Evolutionary conservation across 1,139 yeast genomes (phyloP), one percentile per base, ranked within the genome.

Genomic region (Candida tunisiensis): DNA sequence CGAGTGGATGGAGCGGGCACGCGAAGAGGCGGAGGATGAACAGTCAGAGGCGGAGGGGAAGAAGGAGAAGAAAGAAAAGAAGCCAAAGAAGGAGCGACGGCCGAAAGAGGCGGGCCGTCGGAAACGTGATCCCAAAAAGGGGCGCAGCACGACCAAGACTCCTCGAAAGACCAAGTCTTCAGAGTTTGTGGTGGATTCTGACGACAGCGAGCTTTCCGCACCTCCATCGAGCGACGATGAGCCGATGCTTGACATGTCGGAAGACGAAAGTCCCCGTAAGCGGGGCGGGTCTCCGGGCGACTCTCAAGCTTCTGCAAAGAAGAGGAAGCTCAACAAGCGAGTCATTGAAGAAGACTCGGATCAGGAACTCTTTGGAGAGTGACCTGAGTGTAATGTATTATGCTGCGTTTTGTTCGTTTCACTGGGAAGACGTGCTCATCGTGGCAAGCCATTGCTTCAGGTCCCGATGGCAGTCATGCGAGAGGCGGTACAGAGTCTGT

Each of bases 1-100:
- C 39, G 74, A 74, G 45, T 73, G 91, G 80, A n/a, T n/a, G 45
- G 82, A 74, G 39, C 82, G 80, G 45, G 91, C 93, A 3, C 70
- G 68, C 39, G 74, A 74, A 45, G 73, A 91, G 80, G 57, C 45
- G 6, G 36, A 31, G 19, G 48, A 44, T 28, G 39, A 40, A 21
- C 51, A 47, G 22, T 49, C 38, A 12, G 47, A 39, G 9, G 42
- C 37, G 19, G 34, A 16, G 31, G 31, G 21, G 37, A 33, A 17
- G 36, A 34, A 26, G 32, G 25, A 34, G 30, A 9, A 33, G 28
- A 13, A 35, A 28, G 9, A 29, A 32, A 39, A 28, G 41, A 40
- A 31, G 34, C 37, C 30, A 35, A 46, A 33, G 41, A 37, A n/a
- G n/a, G n/a, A n/a, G n/a, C n/a, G n/a, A n/a, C n/a, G n/a, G n/a